Base-by-base conservation (phyloP, 768 basidiomycete species). In the Leccinum sublutescens region DNA sequence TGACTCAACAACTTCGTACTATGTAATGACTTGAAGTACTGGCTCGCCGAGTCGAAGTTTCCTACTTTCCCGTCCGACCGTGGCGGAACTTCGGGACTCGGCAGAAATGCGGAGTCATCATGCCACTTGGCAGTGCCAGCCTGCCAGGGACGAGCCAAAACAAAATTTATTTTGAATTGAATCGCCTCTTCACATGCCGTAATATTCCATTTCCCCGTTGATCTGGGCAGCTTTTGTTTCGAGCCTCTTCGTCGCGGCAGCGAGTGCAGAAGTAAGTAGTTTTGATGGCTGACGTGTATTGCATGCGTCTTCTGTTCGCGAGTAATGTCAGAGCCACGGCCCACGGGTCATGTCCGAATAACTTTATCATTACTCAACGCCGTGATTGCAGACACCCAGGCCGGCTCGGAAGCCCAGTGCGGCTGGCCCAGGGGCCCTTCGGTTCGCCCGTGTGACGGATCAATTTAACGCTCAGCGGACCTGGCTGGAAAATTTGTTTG, bases 191-290 rank as follows among this genome's bases (percentile, higher is more conserved):
- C 33, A 27, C 5, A 14, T 58, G 5, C n/a, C 60, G 54, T 62
- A 62, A 62, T 29, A 5, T 23, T 62, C 29, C 60, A 52, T 62
- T 56, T 9, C 25, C 40, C 58, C 33, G 43, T 45, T 60, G 58
- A 54, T 34, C 2, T 21, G 15, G 17, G 38, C 23, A 6, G 11
- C 17, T 52, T 48, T 61, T 47, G 33, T 34, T 55, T 27, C 15
- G 5, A 36, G 15, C 5, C 12, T 31, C 19, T 47, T 47, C 45
- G 40, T 43, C 19, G 45, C 45, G 21, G 45, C 45, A 21, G 45
- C 45, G 45, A 23, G 45, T 14, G 40, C n/a, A 43, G 33, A 33
- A 33, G 33, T n/a, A 43, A 43, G 17, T 43, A 7, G 17, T 9
- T 43, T n/a, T n/a, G 38, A 40, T 40, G 11, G 11, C 17, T 40